Evolutionary conservation across 345 rosid species (phyloP).

Genomic region (Melaleuca quinquenervia): DNA sequence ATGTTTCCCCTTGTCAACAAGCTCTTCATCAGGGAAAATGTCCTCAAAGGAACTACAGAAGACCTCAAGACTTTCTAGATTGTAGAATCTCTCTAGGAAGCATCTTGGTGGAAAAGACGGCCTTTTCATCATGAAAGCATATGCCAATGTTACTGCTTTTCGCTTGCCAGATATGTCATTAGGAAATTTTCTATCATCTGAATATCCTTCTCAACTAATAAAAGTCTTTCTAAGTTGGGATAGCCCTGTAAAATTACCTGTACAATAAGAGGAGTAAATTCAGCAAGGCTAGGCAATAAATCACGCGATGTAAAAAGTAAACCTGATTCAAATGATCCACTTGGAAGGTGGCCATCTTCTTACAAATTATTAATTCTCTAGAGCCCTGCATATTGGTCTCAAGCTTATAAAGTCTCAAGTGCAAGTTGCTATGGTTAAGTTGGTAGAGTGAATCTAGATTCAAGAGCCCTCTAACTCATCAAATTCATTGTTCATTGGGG

Average conservation of each 20-base stretch:
- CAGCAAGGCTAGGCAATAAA: not conserved
- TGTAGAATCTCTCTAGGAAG: not conserved
- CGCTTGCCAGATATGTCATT: not conserved
- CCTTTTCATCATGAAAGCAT: not conserved
- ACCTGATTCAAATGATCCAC: not conserved
- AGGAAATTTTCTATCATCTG: not conserved
- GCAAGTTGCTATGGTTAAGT: not conserved
- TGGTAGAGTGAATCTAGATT: not conserved
- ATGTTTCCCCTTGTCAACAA: not conserved
- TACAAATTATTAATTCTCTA: not conserved
- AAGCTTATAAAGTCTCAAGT: not conserved
- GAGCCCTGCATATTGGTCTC: not conserved
- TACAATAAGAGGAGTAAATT: not conserved
- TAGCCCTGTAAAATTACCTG: not conserved
- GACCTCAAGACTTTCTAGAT: not conserved
- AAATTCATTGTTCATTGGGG: not conserved
- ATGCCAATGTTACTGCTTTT: not conserved
- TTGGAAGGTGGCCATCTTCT: not conserved
- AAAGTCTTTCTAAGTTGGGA: not conserved
- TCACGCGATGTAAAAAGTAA: not conserved
- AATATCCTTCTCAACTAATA: not conserved
- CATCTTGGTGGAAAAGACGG: accelerated
- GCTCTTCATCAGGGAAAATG: not conserved
- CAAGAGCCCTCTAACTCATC: not conserved
- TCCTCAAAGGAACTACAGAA: not conserved